Conservation (phyloP, 1,139 yeast species). For the Pichia inconspicua region DNA sequence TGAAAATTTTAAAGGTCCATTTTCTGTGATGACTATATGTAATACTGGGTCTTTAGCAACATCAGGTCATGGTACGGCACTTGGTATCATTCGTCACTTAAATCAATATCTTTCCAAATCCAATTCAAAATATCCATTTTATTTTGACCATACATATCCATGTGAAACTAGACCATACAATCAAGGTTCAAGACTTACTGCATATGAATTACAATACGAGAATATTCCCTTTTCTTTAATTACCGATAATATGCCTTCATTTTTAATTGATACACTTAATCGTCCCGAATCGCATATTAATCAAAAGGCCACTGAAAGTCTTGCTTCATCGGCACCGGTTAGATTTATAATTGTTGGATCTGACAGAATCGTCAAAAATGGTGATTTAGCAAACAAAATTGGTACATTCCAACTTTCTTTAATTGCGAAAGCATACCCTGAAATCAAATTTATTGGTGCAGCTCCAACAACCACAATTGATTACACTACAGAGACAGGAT, state of each 20-base stretch:
- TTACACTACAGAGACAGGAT: constrained; percentile 55
- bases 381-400: constrained; percentile 94
- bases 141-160: constrained; percentile 64
- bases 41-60: constrained; percentile 91
- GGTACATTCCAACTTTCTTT: constrained; percentile 92
- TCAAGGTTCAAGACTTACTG: constrained; percentile 91
- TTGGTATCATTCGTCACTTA: constrained; percentile 80
- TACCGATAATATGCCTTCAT: constrained; percentile 88
- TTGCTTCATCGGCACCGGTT: constrained; percentile 45
- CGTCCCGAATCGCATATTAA: constrained; percentile 17
- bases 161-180: constrained; percentile 94
- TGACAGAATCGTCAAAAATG: constrained; percentile 86
- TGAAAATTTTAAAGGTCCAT: constrained; percentile 53
- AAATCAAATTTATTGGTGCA: constrained; percentile 79
- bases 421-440: constrained; percentile 43
- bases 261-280: constrained; percentile 41
- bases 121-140: constrained; percentile 27
- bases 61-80: constrained; percentile 94
- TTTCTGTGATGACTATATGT: constrained; percentile 79
- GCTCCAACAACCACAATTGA: constrained; percentile 94
- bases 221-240: constrained; percentile 79
- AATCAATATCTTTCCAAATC: constrained; percentile 27
- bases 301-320: constrained; percentile 8
- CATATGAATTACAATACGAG: constrained; percentile 82
- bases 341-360: constrained; percentile 95